phyloP scores from a whole-genome alignment of 257 asterid genomes.

The Leonotis leonurus region DNA sequence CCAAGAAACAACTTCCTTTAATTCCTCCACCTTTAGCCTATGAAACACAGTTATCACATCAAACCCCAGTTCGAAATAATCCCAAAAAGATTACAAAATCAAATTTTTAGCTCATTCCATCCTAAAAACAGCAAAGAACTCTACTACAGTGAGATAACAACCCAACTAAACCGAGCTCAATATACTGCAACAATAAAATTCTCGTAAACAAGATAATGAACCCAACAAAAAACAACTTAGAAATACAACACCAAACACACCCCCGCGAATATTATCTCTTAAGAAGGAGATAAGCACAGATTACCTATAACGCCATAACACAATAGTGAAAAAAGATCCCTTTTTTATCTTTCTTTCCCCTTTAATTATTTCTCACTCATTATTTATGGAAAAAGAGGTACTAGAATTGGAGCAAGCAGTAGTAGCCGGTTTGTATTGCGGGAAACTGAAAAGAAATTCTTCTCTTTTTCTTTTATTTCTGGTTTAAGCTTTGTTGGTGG shows the following conservation, averaged over 20 bases:
- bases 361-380: background rate
- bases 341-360: background rate
- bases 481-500: slow-evolving; percentile 33
- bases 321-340: background rate
- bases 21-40: slow-evolving; percentile 23
- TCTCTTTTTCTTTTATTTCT: no score
- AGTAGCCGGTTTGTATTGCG: slow-evolving; percentile 23
- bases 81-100: background rate
- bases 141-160: background rate
- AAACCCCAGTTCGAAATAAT: slow-evolving; percentile 13
- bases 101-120: background rate
- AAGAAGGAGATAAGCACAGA: slow-evolving; percentile 2
- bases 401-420: background rate
- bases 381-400: background rate
- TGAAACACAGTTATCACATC: slow-evolving; percentile 19
- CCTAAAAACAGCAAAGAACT: background rate
- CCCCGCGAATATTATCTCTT: background rate
- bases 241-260: no score
- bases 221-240: background rate
- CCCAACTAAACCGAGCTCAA: slow-evolving; percentile 3
- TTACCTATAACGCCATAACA: slow-evolving; percentile 24
- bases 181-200: background rate
- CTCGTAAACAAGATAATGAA: background rate
- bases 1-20: slow-evolving; percentile 14
- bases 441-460: no score